phyloP scores from a whole-genome alignment of 352 stramenopile species.

The Phytophthora colocasiae region DNA sequence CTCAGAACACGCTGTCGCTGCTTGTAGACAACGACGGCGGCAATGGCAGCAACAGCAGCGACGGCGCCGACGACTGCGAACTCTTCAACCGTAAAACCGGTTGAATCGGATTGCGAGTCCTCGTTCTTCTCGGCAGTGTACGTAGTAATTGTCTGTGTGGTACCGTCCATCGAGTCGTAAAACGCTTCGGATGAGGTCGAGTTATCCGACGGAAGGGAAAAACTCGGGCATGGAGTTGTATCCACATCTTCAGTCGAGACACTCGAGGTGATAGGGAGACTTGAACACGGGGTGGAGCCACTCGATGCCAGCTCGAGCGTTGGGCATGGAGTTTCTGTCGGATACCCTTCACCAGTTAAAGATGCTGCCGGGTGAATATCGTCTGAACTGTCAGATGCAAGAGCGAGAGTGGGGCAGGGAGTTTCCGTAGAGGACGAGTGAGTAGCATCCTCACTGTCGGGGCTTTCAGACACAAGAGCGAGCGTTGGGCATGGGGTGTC shows the following conservation, averaged over 20 bases:
- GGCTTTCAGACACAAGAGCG: constrained; percentile 9
- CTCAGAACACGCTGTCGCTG: constrained; percentile 13
- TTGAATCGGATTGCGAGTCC: not conserved
- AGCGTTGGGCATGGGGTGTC: constrained; percentile 10
- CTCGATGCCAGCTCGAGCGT: constrained; percentile 11
- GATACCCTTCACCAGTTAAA: too few relatives aligned
- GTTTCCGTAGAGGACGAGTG: not conserved
- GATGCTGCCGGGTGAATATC: too few relatives aligned
- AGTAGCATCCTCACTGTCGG: not conserved
- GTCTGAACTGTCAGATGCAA: constrained; percentile 3
- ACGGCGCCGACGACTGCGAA: constrained; percentile 12
- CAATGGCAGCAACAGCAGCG: constrained; percentile 19
- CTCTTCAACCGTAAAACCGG: not conserved
- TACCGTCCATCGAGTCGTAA: not conserved
- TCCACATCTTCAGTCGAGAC: not conserved
- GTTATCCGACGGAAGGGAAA: constrained; percentile 11
- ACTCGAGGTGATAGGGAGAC: constrained; percentile 17
- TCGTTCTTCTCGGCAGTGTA: constrained; percentile 1
- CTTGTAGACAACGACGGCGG: constrained; percentile 24
- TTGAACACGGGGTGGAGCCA: constrained; percentile 10
- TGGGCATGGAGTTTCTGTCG: not conserved
- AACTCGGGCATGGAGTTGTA: constrained; percentile 2
- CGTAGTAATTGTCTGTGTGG: constrained; percentile 12
- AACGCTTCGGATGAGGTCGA: not conserved
- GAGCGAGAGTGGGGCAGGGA: constrained; percentile 1